Conservation (phyloP, 2,329 filamentous ascomycete species). For the Aspergillus arachidicola region DNA sequence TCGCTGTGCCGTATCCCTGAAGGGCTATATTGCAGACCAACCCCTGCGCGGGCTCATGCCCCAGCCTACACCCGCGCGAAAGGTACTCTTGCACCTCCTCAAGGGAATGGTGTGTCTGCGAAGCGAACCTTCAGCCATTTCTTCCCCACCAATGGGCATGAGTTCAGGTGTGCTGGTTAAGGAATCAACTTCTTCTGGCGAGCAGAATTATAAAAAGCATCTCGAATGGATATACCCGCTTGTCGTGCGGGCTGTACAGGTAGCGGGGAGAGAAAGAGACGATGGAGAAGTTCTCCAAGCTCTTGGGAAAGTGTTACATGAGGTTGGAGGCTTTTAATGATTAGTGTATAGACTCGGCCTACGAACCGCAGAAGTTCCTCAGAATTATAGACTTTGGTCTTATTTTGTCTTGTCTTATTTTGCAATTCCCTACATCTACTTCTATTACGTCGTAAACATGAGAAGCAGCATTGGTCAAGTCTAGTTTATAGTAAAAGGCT, state of each 20-base stretch:
- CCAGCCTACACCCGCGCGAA: constrained; percentile 77
- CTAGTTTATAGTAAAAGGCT: not conserved
- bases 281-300: constrained; percentile 47
- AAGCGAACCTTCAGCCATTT: constrained; percentile 71
- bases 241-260: constrained; percentile 43
- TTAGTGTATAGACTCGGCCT: not conserved
- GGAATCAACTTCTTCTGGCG: constrained; percentile 32
- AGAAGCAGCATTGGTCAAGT: not conserved
- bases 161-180: constrained; percentile 9
- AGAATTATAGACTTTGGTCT: not conserved
- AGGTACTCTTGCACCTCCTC: constrained; percentile 75
- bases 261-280: constrained; percentile 44
- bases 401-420: not conserved
- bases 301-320: constrained; percentile 63
- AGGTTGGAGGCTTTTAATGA: constrained; percentile 51
- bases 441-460: not conserved
- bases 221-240: constrained; percentile 80
- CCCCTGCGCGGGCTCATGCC: constrained; percentile 87
- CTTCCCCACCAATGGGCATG: constrained; percentile 41
- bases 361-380: not conserved
- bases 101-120: constrained; percentile 65
- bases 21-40: constrained; percentile 86
- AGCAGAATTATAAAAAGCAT: constrained; percentile 65
- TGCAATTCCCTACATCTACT: not conserved
- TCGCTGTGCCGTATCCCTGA: constrained; percentile 76